Evolutionary conservation across 495 filamentous ascomycete species (phyloP).

Genomic region (Trichocladium antarcticum): DNA sequence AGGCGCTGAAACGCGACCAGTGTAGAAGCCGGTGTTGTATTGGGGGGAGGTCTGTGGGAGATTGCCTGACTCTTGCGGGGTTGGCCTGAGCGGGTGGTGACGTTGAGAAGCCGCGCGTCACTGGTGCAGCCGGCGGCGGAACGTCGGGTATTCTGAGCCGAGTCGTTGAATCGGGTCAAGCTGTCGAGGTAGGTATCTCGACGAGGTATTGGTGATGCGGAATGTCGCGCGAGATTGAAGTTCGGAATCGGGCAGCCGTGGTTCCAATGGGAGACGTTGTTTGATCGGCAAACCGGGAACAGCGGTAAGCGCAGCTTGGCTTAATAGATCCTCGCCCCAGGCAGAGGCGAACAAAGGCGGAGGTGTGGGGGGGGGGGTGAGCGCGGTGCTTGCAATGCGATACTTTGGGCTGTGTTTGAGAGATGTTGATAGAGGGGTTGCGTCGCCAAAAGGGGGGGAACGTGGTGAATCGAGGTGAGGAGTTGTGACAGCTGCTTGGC

Average conservation of each 20-base stretch:
- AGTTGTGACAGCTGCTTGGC: background rate
- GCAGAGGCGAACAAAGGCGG: conserved; percentile 1
- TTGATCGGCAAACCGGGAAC: conserved; percentile 2
- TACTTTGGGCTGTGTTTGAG: background rate
- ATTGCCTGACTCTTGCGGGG: background rate
- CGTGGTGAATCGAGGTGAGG: background rate
- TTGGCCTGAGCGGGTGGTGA: background rate
- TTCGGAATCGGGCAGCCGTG: background rate
- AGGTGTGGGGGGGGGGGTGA: background rate
- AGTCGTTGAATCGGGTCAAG: background rate
- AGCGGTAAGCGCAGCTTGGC: conserved; percentile 3
- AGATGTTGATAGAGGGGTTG: background rate
- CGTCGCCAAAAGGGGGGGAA: background rate
- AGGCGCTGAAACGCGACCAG: background rate
- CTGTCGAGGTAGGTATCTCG: no score
- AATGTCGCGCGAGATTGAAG: background rate
- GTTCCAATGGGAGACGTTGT: background rate
- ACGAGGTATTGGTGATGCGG: background rate
- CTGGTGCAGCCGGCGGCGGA: background rate
- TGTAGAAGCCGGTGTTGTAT: background rate
- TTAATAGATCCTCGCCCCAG: background rate
- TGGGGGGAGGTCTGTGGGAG: background rate
- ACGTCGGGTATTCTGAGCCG: background rate
- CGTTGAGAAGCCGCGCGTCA: background rate
- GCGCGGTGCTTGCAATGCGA: background rate